Base-by-base conservation (phyloP, 2,329 filamentous ascomycete genomes). In the Trichoderma sp. region DNA sequence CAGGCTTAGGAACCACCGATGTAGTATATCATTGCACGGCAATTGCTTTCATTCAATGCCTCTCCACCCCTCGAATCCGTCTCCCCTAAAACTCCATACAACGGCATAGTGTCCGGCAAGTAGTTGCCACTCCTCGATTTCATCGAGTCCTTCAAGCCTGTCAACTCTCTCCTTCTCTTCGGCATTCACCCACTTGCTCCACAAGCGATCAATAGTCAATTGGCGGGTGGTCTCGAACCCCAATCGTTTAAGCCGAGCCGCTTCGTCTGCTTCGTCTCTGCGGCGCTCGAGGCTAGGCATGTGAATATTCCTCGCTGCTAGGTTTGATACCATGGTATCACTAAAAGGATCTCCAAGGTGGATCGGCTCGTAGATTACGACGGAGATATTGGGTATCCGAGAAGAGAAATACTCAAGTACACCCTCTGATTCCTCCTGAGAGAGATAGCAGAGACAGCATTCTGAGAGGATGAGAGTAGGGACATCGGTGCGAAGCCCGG, bases 361-460 rank as follows among this genome's bases (percentile, higher is more conserved):
- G 75, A 98, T 93, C 0, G 97, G 96, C 82, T 99, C 97, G 86
- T 99, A 99, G 31, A 98, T 84, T 53, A 97, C 85, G 3, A 97
- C 85, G 83, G 89, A 79, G 77, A 91, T 74, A 82, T 85, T 77
- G 66, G 81, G 78, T 50, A 91, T 89, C 24, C 83, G 85, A 3
- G 86, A 83, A 18, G 88, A 87, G 80, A 96, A 95, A 83, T 91
- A 92, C 18, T 86, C 83, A 27, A 97, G 83, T 5, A 96, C 91
- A 2, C 85, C 84, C 50, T 88, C 87, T 0, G 95, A 93, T 69
- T 92, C 89, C 0, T 88, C 80, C 0, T 92, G 88, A 9, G 92
- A 88, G 1, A 99, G 89, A 81, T 99, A 99, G 82, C 97, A 94
- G 38, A 99, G 89, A 82, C 97, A 99, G 87, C 97, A 98, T 84